Evolutionary conservation across 2,329 filamentous ascomycete genomes (phyloP), one percentile per base, ranked within the genome.

Genomic region (Monosporascus sp.): DNA sequence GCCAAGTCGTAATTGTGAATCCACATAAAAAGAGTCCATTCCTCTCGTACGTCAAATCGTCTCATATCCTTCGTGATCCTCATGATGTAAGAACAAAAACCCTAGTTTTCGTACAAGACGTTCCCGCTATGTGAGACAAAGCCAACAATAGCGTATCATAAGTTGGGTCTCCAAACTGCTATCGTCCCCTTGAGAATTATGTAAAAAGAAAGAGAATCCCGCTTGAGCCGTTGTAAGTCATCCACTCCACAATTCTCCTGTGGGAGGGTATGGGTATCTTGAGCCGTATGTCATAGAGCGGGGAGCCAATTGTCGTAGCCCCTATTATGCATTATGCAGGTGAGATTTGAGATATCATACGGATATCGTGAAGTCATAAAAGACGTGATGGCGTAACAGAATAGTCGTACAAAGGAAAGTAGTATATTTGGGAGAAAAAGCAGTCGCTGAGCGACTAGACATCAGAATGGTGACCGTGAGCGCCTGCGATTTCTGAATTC

Each of bases 381-480:
- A 55, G 50, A 62, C 60, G 60, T 64, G 54, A 54, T 57, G 50
- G 56, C 49, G 52, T 59, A 24, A 24, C 51, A 53, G 51, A 58
- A 59, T 62, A 62, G 55, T 58, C 59, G 56, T 61, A 60, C 58
- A 62, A 59, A 55, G 54, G 54, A 51, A 53, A 37, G 34, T 38
- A 37, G 44, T 52, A 55, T 41, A 47, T 54, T 52, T 48, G 42
- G 48, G 47, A 47, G 51, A 55, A 54, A 54, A 52, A 45, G 36
- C 44, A 36, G 47, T 54, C 46, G 34, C 38, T 52, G 15, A 47
- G 50, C 52, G 48, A 59, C 51, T 54, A 50, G 27, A 51, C 20
- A 51, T 73, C 69, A 79, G 42, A 74, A 62, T 3, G 79, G 79
- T 22, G 78, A 80, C 57, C 80, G 74, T 7, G 80, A 79, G 49